phyloP scores from a whole-genome alignment of 1,284 basidiomycete species.

The Ganoderma multipileum region DNA sequence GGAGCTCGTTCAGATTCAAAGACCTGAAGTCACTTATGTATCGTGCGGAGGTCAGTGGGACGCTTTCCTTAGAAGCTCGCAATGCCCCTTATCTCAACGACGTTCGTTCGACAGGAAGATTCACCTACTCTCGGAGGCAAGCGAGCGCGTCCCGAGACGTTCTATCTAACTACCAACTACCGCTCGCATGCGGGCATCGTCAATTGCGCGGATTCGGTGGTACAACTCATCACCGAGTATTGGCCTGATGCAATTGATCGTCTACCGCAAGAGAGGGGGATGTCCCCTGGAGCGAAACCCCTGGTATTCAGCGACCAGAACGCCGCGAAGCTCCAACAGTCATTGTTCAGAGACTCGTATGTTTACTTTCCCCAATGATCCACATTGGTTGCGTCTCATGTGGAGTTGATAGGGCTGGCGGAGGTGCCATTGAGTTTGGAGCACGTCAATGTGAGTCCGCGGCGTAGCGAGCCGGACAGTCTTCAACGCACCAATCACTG shows the following conservation, averaged over 20 bases:
- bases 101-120: neutral
- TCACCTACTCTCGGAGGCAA: neutral
- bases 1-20: conserved; percentile 75
- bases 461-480: neutral
- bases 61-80: neutral
- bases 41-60: conserved; percentile 60
- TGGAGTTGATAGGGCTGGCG: neutral
- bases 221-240: conserved; percentile 63
- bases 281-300: conserved; percentile 65
- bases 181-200: conserved; percentile 74
- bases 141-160: conserved; percentile 48
- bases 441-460: neutral
- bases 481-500: neutral
- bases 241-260: conserved; percentile 74
- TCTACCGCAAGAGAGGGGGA: conserved; percentile 62
- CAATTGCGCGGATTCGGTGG: conserved; percentile 66
- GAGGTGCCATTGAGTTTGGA: neutral
- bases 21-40: conserved; percentile 74
- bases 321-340: conserved; percentile 59
- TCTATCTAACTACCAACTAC: conserved; percentile 71
- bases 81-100: neutral
- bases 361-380: conserved; percentile 8
- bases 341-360: conserved; percentile 57
- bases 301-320: conserved; percentile 59
- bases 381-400: neutral